Evolutionary conservation across 1,284 basidiomycete species (phyloP), one percentile per base, ranked within the genome.

Genomic region (Boletus hoseneyae): DNA sequence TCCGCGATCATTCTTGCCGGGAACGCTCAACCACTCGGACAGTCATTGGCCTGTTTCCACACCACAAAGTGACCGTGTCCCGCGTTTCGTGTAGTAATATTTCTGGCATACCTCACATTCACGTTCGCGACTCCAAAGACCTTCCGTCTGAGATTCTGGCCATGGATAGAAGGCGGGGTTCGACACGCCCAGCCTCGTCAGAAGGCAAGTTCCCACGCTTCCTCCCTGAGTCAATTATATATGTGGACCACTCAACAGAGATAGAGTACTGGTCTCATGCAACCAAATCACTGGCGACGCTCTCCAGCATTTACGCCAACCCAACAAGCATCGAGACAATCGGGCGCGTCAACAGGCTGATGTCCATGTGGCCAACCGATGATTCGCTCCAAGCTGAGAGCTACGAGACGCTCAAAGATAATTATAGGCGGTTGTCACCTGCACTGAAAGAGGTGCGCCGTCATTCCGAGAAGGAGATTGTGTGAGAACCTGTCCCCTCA

Each of bases 191-290:
- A 48, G 68, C 64, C 35, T 69, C 68, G 41, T 66, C 67, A 0
- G 65, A 67, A 59, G 65, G 65, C 57, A 56, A 34, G 64, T 70
- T 67, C 61, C 48, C 67, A 63, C 59, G 58, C 54, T 45, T 42
- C 41, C 42, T 48, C 32, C 39, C 45, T 45, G 42, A 47, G 50
- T 38, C 35, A 32, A 43, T 52, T 40, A 49, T 39, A 44, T 44
- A 50, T 47, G 44, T n/a, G 25, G 29, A 42, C 36, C 15, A 39
- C 48, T 18, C 25, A 48, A 54, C 66, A 87, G 85, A 88, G 71
- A 70, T 83, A 57, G 78, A 85, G 53, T 84, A 75, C 61, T 88
- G 87, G 87, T 73, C 79, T 48, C 83, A 80, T 63, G 81, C 83
- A 33, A 73, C 78, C 35, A 68, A 73, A 47, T 79, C 82, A 34